A percentile compares a stretch with the other conserved stretches of the same genome.
Evolutionary conservation across 176 grass and related monocot genomes (phyloP).

Genomic region (Oryza longistaminata): DNA sequence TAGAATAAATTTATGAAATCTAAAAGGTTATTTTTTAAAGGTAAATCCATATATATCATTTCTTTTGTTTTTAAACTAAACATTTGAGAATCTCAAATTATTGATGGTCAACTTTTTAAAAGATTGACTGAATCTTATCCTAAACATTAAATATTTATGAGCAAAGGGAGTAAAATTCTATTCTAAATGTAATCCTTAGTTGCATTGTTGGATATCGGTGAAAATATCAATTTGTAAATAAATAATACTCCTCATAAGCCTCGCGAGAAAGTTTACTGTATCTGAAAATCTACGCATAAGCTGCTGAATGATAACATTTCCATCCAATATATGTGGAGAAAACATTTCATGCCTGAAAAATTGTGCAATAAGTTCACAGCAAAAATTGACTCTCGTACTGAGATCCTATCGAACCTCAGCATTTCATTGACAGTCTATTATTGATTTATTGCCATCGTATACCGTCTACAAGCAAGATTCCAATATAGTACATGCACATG

Average conservation of each 20-base stretch:
- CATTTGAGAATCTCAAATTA: too few species aligned
- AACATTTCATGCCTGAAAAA: not conserved
- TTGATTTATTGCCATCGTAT: too few species aligned
- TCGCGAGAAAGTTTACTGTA: not conserved
- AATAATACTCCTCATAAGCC: not conserved
- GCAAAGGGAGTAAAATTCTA: too few species aligned
- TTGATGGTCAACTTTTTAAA: too few species aligned
- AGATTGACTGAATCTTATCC: too few species aligned
- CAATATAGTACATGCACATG: not conserved
- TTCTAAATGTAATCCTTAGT: not conserved
- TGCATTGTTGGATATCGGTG: not conserved
- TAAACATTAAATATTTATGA: too few species aligned
- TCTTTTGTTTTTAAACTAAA: too few species aligned
- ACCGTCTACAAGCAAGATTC: not conserved
- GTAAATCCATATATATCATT: too few species aligned
- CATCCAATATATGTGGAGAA: not conserved
- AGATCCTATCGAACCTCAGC: not conserved
- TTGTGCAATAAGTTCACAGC: not conserved
- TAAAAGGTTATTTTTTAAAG: too few species aligned
- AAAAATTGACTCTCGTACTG: not conserved
- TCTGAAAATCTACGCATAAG: not conserved
- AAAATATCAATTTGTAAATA: not conserved
- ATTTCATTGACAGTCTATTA: too few species aligned
- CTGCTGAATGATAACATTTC: not conserved
- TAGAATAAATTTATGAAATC: too few species aligned